Evolutionary conservation across 108 stramenopile species (phyloP).

Genomic region (Skeletonema marinoi): DNA sequence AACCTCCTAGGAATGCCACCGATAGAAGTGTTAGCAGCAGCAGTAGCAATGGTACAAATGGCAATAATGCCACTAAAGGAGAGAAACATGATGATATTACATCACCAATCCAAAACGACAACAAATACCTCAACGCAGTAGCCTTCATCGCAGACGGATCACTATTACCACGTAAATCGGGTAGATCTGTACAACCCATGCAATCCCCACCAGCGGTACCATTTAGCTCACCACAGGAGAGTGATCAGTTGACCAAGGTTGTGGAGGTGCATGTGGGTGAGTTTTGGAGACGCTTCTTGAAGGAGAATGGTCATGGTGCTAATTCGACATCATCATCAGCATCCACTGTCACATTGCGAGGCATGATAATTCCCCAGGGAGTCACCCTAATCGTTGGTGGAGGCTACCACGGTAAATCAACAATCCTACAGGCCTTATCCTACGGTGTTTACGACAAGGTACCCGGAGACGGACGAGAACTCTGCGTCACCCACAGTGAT

Average conservation of each 20-base stretch:
- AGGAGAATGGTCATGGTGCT: conserved; percentile 8
- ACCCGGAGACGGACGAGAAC: conserved; percentile 90
- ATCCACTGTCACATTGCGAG: conserved; percentile 56
- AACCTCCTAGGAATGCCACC: not conserved
- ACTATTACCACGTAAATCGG: conserved; percentile 82
- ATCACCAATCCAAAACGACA: not conserved
- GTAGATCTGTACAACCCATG: conserved; percentile 78
- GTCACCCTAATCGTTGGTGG: conserved; percentile 95
- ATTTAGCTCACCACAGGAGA: conserved; percentile 61
- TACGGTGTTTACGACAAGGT: conserved; percentile 91
- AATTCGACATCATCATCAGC: not conserved
- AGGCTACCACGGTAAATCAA: conserved; percentile 98
- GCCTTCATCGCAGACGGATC: conserved; percentile 84
- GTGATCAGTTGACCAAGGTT: conserved; percentile 41
- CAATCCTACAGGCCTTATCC: conserved; percentile 78
- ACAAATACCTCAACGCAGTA: conserved; percentile 50
- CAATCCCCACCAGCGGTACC: conserved; percentile 74
- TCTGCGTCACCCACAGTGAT: conserved; percentile 73
- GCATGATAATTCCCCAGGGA: conserved; percentile 84
- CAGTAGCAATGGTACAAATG: not conserved
- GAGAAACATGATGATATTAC: too few relatives aligned
- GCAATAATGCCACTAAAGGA: not conserved
- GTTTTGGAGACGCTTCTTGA: conserved; percentile 41
- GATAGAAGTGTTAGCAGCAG: not conserved
- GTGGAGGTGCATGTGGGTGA: conserved; percentile 55